phyloP scores from a whole-genome alignment of 345 rosid species.

The Leavenworthia alabamica region DNA sequence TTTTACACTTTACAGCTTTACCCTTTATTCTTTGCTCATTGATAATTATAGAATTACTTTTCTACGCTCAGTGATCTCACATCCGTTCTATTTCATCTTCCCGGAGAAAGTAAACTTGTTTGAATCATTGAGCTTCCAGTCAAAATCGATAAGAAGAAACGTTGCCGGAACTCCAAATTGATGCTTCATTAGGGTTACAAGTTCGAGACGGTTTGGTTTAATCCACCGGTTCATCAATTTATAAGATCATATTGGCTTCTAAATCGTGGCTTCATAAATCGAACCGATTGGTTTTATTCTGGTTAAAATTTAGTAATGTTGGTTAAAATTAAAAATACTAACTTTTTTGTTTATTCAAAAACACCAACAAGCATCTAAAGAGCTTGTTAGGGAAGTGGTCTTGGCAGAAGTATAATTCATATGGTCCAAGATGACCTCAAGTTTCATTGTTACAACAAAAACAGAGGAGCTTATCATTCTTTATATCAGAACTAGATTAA shows the following conservation, averaged over 20 bases:
- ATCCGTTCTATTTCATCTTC: background rate
- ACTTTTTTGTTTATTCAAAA: background rate
- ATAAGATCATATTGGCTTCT: background rate
- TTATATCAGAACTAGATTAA: background rate
- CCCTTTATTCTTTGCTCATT: background rate
- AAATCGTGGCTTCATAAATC: background rate
- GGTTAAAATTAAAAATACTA: background rate
- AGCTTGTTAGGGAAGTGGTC: background rate
- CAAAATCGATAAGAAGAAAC: slow-evolving; percentile 7
- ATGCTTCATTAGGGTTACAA: background rate
- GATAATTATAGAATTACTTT: background rate
- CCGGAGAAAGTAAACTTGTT: background rate
- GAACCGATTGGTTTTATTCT: background rate
- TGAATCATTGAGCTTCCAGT: slow-evolving; percentile 10
- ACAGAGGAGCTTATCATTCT: background rate
- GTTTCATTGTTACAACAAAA: background rate
- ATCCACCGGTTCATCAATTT: background rate
- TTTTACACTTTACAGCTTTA: background rate
- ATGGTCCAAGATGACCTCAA: background rate
- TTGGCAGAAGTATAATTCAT: background rate
- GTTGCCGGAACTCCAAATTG: background rate
- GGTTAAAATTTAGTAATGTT: background rate
- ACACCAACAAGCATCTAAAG: background rate
- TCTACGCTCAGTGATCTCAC: background rate
- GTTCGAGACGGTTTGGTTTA: background rate